A percentile compares a stretch with the other conserved stretches of the same genome.
phyloP scores from a whole-genome alignment of 2,329 filamentous ascomycete genomes.

The Endothia cerciana region DNA sequence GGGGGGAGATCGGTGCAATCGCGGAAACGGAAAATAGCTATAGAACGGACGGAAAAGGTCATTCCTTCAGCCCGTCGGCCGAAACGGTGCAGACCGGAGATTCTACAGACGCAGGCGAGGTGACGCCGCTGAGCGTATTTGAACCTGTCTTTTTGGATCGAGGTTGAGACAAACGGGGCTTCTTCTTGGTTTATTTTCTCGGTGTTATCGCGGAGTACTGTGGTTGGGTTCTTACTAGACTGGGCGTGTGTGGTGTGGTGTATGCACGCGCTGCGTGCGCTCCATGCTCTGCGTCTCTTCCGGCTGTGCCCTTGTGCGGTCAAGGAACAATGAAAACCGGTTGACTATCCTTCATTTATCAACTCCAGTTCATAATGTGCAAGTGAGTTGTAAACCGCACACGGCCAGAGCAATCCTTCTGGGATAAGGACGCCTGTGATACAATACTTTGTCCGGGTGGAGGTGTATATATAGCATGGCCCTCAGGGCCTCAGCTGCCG shows the following conservation, averaged over 20 bases:
- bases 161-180: not conserved
- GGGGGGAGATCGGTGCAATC: not conserved
- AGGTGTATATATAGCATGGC: too few species aligned
- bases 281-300: not conserved
- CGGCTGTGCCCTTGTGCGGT: too few species aligned
- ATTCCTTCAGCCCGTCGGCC: not conserved
- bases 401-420: too few species aligned
- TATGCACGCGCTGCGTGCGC: not conserved
- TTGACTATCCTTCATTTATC: too few species aligned
- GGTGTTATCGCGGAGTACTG: not conserved
- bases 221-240: not conserved
- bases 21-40: not conserved
- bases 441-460: too few species aligned
- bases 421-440: too few species aligned
- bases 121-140: not conserved
- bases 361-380: too few species aligned
- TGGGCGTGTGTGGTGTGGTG: too few species aligned
- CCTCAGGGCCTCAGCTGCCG: too few species aligned
- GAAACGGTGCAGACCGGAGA: not conserved
- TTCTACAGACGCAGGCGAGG: too few species aligned
- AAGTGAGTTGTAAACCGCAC: too few species aligned
- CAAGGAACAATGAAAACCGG: too few species aligned
- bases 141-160: not conserved
- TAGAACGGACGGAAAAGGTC: not conserved
- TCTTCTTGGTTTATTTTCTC: not conserved